phyloP scores from a whole-genome alignment of 768 basidiomycete genomes.

The Tylopilus subfusipes region DNA sequence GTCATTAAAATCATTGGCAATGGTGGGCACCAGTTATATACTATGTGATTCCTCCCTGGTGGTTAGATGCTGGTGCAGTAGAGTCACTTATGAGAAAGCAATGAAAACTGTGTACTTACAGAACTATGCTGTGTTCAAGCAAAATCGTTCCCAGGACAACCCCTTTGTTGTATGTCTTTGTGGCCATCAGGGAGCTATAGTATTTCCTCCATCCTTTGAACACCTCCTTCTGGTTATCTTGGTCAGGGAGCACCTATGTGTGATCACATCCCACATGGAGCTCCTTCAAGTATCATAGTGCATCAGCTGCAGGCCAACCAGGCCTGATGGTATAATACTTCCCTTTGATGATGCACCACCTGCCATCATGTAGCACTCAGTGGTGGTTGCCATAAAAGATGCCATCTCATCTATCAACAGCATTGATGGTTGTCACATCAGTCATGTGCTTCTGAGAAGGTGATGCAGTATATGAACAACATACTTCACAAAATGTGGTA shows the following conservation, averaged over 20 bases:
- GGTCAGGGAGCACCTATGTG: not conserved
- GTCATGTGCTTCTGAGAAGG: too few species aligned
- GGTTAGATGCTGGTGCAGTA: not conserved
- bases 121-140: not conserved
- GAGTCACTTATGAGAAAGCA: too few species aligned
- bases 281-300: not conserved
- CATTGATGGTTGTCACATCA: not conserved
- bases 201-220: not conserved
- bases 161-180: not conserved
- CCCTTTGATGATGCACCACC: too few species aligned
- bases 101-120: not conserved
- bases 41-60: not conserved
- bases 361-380: not conserved
- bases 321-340: too few species aligned
- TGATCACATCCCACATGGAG: not conserved
- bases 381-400: not conserved
- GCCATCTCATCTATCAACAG: not conserved
- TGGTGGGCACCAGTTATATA: too few species aligned
- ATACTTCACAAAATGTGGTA: not conserved
- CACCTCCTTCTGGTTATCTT: too few species aligned
- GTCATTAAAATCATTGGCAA: too few species aligned
- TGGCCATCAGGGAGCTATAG: not conserved
- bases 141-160: not conserved
- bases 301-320: not conserved
- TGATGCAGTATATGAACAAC: not conserved